Conservation (phyloP, 1,139 yeast genomes). For the Diutina ranongensis region DNA sequence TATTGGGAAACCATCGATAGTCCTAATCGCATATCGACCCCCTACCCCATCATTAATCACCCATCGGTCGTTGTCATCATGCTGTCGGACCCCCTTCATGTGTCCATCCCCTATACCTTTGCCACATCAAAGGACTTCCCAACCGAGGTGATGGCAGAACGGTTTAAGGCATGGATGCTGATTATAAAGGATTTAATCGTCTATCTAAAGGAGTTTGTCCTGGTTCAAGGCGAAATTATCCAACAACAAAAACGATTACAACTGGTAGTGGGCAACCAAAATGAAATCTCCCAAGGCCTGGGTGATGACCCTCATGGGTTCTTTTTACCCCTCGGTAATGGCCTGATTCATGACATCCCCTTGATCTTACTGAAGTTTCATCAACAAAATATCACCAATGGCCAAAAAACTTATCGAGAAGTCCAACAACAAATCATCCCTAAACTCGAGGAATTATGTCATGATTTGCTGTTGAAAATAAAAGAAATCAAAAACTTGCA, state of each 20-base stretch:
- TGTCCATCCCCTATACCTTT: conserved; percentile 11
- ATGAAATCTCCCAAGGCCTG: conserved; percentile 17
- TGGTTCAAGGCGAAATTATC: conserved; percentile 79
- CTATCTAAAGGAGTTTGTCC: conserved; percentile 69
- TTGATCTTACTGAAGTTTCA: conserved; percentile 64
- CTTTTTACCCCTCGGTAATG: conserved; percentile 67
- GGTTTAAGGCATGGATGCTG: conserved; percentile 82
- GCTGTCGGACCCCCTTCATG: conserved; percentile 10
- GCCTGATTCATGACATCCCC: conserved; percentile 77
- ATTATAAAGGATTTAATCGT: conserved; percentile 63
- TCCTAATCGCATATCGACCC: too few relatives aligned
- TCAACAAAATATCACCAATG: conserved; percentile 55
- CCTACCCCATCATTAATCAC: too few relatives aligned
- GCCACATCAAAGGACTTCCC: conserved; percentile 31
- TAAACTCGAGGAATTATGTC: conserved; percentile 71
- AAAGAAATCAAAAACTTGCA: conserved; percentile 76
- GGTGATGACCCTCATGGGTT: conserved; percentile 21
- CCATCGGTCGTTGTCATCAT: too few relatives aligned
- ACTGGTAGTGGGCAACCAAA: conserved; percentile 48
- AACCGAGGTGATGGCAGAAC: conserved; percentile 71
- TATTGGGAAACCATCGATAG: too few relatives aligned
- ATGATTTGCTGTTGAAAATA: conserved; percentile 72
- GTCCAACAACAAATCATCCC: conserved; percentile 62
- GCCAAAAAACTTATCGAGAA: conserved; percentile 63
- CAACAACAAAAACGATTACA: conserved; percentile 75